Conservation (phyloP, 208 protist genomes). For the Leishmania martiniquensis region DNA sequence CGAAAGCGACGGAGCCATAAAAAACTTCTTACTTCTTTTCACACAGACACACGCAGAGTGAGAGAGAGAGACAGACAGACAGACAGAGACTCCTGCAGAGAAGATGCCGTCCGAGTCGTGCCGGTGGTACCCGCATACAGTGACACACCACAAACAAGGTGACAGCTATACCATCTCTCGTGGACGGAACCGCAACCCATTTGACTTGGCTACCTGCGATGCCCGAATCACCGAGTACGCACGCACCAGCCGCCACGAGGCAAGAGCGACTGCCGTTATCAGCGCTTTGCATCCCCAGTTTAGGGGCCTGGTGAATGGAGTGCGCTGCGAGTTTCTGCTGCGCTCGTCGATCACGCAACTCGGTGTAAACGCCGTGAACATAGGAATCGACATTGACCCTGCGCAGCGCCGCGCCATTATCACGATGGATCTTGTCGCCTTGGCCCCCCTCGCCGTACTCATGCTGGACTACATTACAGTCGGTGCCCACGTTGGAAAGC, state of each 20-base stretch:
- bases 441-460: constrained; percentile 82
- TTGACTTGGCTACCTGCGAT: constrained; percentile 82
- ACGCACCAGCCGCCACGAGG: constrained; percentile 34
- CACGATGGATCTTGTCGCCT: constrained; percentile 65
- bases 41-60: not conserved
- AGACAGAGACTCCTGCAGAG: not conserved
- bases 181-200: constrained; percentile 72
- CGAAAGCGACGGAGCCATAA: no score
- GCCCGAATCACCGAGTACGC: constrained; percentile 45
- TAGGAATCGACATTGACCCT: constrained; percentile 58
- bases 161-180: constrained; percentile 74
- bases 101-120: constrained; percentile 59
- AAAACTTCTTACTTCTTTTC: not conserved
- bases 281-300: constrained; percentile 75
- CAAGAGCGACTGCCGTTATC: constrained; percentile 48
- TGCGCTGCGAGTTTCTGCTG: constrained; percentile 81
- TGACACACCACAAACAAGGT: constrained; percentile 55
- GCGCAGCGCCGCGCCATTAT: constrained; percentile 42
- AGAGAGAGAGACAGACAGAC: not conserved
- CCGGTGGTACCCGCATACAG: constrained; percentile 87
- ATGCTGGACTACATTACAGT: constrained; percentile 84
- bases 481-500: constrained; percentile 85
- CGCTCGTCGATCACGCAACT: constrained; percentile 91
- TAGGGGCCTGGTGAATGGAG: constrained; percentile 62
- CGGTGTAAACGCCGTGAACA: constrained; percentile 83